Evolutionary conservation across 192 early-diverging fungal species (phyloP).

Genomic region (Coemansia guatemalensis): DNA sequence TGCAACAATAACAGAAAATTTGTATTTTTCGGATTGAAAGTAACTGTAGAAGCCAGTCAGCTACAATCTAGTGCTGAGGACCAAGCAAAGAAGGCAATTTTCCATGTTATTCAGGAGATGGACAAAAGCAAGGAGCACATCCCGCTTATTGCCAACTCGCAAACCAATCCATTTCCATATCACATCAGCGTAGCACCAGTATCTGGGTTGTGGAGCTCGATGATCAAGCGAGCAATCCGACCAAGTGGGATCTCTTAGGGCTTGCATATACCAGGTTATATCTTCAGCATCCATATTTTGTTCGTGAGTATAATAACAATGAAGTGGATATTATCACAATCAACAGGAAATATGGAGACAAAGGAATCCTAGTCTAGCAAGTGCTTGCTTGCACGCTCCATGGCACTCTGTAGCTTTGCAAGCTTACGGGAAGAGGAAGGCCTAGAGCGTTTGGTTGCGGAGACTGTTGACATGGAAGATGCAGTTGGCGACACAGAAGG

Average conservation of each 20-base stretch:
- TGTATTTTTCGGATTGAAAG: neutral
- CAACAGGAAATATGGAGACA: neutral
- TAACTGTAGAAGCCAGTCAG: constrained; percentile 17
- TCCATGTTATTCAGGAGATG: constrained; percentile 33
- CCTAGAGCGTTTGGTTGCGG: constrained; percentile 24
- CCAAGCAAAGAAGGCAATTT: constrained; percentile 32
- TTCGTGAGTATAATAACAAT: too few relatives aligned
- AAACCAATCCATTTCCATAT: constrained; percentile 45
- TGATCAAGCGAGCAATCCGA: constrained; percentile 51
- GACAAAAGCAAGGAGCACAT: constrained; percentile 51
- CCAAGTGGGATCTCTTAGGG: constrained; percentile 7
- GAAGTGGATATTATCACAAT: constrained; percentile 1
- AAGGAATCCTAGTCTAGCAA: constrained; percentile 12
- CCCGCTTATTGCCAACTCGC: constrained; percentile 36
- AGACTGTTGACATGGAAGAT: constrained; percentile 16
- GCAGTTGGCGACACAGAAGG: constrained; percentile 15
- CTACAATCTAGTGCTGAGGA: constrained; percentile 26
- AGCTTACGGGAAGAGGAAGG: constrained; percentile 16
- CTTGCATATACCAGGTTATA: too few relatives aligned
- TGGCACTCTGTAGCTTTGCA: constrained; percentile 34
- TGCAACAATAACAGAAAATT: neutral
- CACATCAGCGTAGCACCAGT: constrained; percentile 40
- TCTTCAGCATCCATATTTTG: too few relatives aligned
- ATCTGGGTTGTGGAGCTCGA: constrained; percentile 47
- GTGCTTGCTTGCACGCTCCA: constrained; percentile 38